Evolutionary conservation across 345 rosid genomes (phyloP), one percentile per base, ranked within the genome.

Genomic region (Theobroma cacao): DNA sequence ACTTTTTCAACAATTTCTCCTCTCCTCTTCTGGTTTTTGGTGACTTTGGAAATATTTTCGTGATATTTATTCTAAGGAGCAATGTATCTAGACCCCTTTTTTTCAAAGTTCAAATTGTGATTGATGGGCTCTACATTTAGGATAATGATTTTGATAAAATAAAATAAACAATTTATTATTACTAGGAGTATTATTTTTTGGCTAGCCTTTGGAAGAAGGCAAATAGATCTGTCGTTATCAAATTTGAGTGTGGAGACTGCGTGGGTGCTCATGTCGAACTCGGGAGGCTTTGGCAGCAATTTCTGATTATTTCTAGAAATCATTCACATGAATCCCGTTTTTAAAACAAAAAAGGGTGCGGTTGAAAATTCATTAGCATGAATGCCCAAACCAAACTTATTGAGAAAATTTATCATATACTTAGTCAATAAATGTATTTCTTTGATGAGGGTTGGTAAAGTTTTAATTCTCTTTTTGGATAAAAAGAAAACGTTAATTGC

Each of bases 51-150:
- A 24, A 31, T 66, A 67, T 7, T 75, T 83, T 66, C 72, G 75
- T 47, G 64, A 59, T n/a, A 78, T 77, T 81, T 81, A 80, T 75
- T 82, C 85, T 74, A 79, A 84, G 91, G 89, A 84, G 86, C 81
- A 77, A n/a, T 89, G 94, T 53, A 92, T 77, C 86, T 79, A 65
- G 89, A 81, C 86, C 71, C 4, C 38, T 65, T 1, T 65, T 20
- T 61, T 83, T 80, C 86, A 81, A 82, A 40, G 3, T 53, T 67
- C 65, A 50, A 45, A 10, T 5, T 33, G 31, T 7, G 72, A 58
- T 69, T 20, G 52, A 62, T 61, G 15, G 34, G 45, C 67, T 26
- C 3, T 15, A 34, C 45, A 12, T 10, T n/a, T 72, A 41, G 69
- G 74, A 55, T n/a, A 75, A 55, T 52, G 33, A 60, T 59, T 24